These are phyloP conservation scores for Neurospora hispaniola DNA, from an alignment of 495 filamentous ascomycete species.

Conservation along the genomic window DNA sequence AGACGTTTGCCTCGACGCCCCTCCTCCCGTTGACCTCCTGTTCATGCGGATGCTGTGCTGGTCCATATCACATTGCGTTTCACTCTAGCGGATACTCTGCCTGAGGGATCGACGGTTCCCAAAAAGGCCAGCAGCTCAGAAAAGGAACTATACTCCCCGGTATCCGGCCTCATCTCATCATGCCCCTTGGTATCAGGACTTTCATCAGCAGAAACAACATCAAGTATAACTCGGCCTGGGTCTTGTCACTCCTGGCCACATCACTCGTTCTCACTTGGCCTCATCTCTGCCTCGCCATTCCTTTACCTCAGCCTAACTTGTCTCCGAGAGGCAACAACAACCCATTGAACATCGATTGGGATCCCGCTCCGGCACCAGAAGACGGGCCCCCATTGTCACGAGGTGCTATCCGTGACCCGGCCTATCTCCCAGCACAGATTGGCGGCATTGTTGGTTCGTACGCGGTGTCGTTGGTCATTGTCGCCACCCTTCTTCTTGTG, in stretches of 20 bases:
- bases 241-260: conserved; percentile 22
- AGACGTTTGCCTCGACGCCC: conserved; percentile 14
- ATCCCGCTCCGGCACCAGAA: conserved; percentile 46
- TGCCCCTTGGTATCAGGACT: conserved; percentile 15
- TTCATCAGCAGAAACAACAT: background rate
- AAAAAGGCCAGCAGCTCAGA: background rate
- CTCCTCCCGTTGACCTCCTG: conserved; percentile 17
- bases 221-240: conserved; percentile 18
- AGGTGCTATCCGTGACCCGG: conserved; percentile 44
- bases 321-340: conserved; percentile 30
- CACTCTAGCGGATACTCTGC: conserved; percentile 27
- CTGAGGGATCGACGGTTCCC: conserved; percentile 21
- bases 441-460: conserved; percentile 73
- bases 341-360: conserved; percentile 41
- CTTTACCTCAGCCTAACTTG: conserved; percentile 12
- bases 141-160: conserved; percentile 5
- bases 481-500: conserved; percentile 52
- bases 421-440: conserved; percentile 61
- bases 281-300: conserved; percentile 20
- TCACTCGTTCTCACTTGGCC: conserved; percentile 19
- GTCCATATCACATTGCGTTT: conserved; percentile 36
- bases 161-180: conserved; percentile 18
- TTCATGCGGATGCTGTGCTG: conserved; percentile 20
- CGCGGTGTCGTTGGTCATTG: conserved; percentile 57
- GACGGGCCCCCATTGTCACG: conserved; percentile 46